Conservation (phyloP, 306 rosid species). For the Ormosia emarginata region DNA sequence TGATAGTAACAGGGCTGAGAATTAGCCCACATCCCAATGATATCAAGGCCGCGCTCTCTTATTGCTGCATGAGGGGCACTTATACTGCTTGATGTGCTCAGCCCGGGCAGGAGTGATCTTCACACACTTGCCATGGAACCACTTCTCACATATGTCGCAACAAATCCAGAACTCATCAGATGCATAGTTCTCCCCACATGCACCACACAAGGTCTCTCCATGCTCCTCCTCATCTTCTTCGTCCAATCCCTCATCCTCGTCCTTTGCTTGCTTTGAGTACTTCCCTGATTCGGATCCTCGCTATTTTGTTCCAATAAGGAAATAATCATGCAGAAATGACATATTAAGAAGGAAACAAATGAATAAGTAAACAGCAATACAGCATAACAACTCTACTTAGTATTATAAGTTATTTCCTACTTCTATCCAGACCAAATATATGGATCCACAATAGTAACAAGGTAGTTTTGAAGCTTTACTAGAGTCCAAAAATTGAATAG, state of each 20-base stretch:
- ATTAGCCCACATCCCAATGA: constrained; percentile 15
- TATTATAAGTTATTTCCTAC: background rate
- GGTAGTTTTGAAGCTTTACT: background rate
- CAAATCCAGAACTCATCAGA: constrained; percentile 66
- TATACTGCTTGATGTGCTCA: constrained; percentile 64
- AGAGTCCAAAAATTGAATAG: background rate
- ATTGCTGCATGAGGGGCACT: constrained; percentile 70
- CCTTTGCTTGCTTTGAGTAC: constrained; percentile 35
- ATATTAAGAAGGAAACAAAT: background rate
- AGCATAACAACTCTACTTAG: background rate
- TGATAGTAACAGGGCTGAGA: constrained; percentile 12
- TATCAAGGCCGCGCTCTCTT: constrained; percentile 56
- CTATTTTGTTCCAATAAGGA: constrained; percentile 12
- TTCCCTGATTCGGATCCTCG: constrained; percentile 38
- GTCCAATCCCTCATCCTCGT: constrained; percentile 36
- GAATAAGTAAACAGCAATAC: background rate
- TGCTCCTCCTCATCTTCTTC: constrained; percentile 55
- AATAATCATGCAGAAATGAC: background rate
- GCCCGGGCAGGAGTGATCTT: constrained; percentile 67
- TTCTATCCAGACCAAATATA: background rate
- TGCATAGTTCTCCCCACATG: constrained; percentile 53
- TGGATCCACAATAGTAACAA: background rate
- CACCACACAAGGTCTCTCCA: constrained; percentile 58
- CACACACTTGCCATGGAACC: constrained; percentile 72
- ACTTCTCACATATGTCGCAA: constrained; percentile 57